Conservation (phyloP, 139 green algal genomes). For the Closterium sp. region DNA sequence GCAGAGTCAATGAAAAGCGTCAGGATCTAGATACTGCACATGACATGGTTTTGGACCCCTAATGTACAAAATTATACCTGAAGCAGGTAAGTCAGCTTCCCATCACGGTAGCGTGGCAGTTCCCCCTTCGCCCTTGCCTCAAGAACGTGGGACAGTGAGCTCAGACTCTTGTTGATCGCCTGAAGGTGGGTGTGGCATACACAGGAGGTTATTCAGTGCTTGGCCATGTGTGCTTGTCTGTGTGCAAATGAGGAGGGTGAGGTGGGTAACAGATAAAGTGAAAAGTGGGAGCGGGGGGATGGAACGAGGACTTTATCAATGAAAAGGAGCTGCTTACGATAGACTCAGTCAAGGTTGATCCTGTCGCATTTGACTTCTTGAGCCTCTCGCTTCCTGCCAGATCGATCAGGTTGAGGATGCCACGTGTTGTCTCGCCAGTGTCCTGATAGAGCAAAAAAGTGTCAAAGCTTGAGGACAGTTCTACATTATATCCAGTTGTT, state of each 20-base stretch:
- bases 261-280: background rate
- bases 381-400: conserved; percentile 90
- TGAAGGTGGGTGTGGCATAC: conserved; percentile 39
- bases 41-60: background rate
- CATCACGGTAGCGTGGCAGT: conserved; percentile 92
- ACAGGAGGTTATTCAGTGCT: background rate
- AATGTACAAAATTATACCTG: conserved; percentile 58
- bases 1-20: background rate
- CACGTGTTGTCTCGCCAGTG: conserved; percentile 19
- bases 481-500: background rate
- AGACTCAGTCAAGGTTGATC: background rate
- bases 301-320: background rate
- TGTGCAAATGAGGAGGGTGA: background rate
- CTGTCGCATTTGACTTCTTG: conserved; percentile 60
- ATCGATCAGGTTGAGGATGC: conserved; percentile 90
- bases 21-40: background rate
- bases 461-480: background rate
- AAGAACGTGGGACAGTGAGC: conserved; percentile 90
- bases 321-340: background rate
- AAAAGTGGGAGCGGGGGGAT: background rate
- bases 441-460: background rate
- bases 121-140: conserved; percentile 43
- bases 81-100: conserved; percentile 94
- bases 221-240: too few relatives aligned
- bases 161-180: conserved; percentile 96